Base-by-base conservation (phyloP, 805 yeast genomes). In the Candida pseudoglaebosa region DNA sequence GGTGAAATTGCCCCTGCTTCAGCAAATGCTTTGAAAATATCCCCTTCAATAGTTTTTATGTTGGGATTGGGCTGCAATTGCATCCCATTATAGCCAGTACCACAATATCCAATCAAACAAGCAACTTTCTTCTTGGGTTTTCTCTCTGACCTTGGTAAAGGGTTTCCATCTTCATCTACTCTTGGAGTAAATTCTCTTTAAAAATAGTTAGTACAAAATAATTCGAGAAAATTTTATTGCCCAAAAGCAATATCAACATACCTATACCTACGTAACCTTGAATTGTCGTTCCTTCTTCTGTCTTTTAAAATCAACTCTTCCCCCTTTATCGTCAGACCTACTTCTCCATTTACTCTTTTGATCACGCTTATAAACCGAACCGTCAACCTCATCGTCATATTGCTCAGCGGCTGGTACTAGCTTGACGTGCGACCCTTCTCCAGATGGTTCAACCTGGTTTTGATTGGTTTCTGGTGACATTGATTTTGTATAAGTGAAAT, bases 71-170 rank as follows among this genome's bases (percentile, higher is more conserved):
- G 63, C 41, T 68, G 73, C 46, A 83, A 67, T 62, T 90, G 98
- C 95, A 90, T 87, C 5, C 98, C 98, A 59, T 86, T 93, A 63
- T 90, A 90, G 0, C 97, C 97, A 1, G 96, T 82, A 30, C 98
- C 98, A 58, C 96, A 90, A 65, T 90, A 90, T 4, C 98, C 97
- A 47, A 90, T 71, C 79, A 87, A 72, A 52, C 84, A 79, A 0
- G 96, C 97, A 16, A 88, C 96, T 56, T 90, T 90, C 52, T 79
- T 77, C 71, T 90, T 90, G 16, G 98, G 96, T 46, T 73, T 77
- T 60, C 89, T 73, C 46, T 78, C 85, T 10, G 66, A 57, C 40
- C 68, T 71, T 29, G 72, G 78, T 29, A 78, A 58, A 2, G 82
- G 80, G 24, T 77, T 71, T 9, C 90, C 91, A 20, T 78, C 61